These are phyloP conservation scores for Cercophora newfieldiana DNA, from an alignment of 495 filamentous ascomycete species.

Conservation along the genomic window DNA sequence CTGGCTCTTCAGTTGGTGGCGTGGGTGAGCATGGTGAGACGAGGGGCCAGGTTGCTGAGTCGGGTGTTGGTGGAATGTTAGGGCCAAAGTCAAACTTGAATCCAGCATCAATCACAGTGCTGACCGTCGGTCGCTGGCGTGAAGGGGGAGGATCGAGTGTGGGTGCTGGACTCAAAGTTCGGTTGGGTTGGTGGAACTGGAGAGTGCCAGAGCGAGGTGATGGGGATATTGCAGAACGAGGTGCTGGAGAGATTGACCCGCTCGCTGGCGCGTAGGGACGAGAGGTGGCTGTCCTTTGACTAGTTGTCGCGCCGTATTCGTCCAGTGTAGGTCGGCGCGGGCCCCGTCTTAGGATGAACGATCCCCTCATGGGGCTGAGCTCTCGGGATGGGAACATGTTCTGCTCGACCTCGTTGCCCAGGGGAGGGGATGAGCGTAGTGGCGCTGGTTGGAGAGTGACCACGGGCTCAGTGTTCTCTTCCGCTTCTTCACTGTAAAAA, in stretches of 20 bases:
- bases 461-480: constrained; percentile 26
- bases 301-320: constrained; percentile 28
- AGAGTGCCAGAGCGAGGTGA: constrained; percentile 27
- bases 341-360: constrained; percentile 10
- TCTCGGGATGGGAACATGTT: constrained; percentile 1
- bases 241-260: constrained; percentile 16
- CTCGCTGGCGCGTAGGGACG: neutral
- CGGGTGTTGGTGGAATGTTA: constrained; percentile 24
- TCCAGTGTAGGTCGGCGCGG: constrained; percentile 32
- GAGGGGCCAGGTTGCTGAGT: constrained; percentile 32
- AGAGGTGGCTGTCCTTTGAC: constrained; percentile 5
- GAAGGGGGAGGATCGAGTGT: constrained; percentile 7
- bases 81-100: constrained; percentile 38
- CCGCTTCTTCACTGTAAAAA: constrained; percentile 27
- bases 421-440: constrained; percentile 19
- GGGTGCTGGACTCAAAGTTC: neutral
- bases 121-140: constrained; percentile 15
- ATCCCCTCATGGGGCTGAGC: constrained; percentile 20
- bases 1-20: neutral
- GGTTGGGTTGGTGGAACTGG: constrained; percentile 23
- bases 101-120: constrained; percentile 21
- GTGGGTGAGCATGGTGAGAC: constrained; percentile 15
- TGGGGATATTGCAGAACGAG: constrained; percentile 23
- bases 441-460: constrained; percentile 30
- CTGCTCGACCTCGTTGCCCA: neutral